Conservation (phyloP, 2,329 filamentous ascomycete genomes). For the Pestalotiopsis sp. region DNA sequence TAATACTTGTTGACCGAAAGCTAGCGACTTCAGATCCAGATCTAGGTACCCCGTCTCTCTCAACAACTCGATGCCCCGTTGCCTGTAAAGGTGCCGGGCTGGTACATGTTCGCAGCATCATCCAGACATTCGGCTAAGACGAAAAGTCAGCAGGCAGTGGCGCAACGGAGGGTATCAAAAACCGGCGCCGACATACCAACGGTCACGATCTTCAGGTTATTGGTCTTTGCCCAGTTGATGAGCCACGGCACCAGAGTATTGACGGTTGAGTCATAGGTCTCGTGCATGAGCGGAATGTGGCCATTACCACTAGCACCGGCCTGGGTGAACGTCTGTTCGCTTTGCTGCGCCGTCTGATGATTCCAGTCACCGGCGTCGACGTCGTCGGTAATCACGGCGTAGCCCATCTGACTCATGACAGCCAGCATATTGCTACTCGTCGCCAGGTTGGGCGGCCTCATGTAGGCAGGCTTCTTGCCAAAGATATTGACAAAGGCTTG, state of each 20-base stretch:
- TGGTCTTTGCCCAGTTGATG: constrained; percentile 52
- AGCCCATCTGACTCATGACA: constrained; percentile 49
- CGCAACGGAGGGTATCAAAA: neutral
- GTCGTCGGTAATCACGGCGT: constrained; percentile 64
- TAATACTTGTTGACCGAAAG: too few relatives aligned
- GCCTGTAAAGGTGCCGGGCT: constrained; percentile 39
- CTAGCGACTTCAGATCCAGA: too few relatives aligned
- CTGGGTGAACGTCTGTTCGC: constrained; percentile 53
- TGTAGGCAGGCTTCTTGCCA: constrained; percentile 50
- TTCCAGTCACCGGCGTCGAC: constrained; percentile 66
- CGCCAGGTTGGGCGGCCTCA: constrained; percentile 53
- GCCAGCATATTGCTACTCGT: constrained; percentile 46
- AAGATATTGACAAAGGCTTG: constrained; percentile 53
- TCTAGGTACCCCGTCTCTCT: neutral
- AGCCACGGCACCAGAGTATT: constrained; percentile 51
- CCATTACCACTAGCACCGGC: constrained; percentile 45
- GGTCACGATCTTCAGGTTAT: constrained; percentile 50
- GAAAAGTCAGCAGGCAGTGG: constrained; percentile 1
- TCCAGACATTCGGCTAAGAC: constrained; percentile 44
- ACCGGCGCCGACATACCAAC: constrained; percentile 43
- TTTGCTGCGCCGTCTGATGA: constrained; percentile 49
- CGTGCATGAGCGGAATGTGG: constrained; percentile 62
- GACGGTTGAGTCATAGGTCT: constrained; percentile 53
- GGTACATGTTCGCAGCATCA: constrained; percentile 42
- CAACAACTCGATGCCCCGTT: constrained; percentile 36